These are phyloP conservation scores for Kuraishia hungarica DNA, from an alignment of 805 yeast species.

Conservation along the genomic window DNA sequence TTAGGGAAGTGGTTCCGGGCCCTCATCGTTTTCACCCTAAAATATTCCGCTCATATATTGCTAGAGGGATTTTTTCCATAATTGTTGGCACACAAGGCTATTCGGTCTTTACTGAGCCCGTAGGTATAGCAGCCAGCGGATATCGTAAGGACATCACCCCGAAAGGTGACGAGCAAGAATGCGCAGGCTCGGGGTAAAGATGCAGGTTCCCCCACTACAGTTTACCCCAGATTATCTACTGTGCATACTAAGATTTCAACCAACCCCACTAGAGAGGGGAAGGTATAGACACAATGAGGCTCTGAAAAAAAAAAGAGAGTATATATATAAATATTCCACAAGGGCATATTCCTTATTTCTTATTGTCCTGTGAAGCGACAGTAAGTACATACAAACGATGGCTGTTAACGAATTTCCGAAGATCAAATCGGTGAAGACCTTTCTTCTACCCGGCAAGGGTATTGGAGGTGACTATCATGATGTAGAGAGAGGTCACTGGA, in stretches of 20 bases:
- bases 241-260: not conserved
- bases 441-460: slow-evolving; percentile 32
- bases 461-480: slow-evolving; percentile 45
- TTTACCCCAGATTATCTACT: not conserved
- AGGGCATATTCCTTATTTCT: too few relatives aligned
- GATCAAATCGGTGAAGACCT: slow-evolving; percentile 34
- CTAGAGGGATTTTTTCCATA: not conserved
- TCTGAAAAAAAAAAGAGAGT: not conserved
- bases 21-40: not conserved
- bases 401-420: slow-evolving; percentile 28
- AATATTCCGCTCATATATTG: not conserved
- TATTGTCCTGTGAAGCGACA: not conserved
- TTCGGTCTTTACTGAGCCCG: not conserved
- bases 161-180: not conserved
- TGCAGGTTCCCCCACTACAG: not conserved
- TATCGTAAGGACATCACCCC: not conserved
- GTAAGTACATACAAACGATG: slow-evolving; percentile 8
- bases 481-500: slow-evolving; percentile 40
- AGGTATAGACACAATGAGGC: too few relatives aligned
- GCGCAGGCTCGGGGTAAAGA: not conserved
- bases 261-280: not conserved
- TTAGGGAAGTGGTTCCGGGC: not conserved
- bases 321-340: too few relatives aligned
- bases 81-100: not conserved
- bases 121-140: not conserved